Base-by-base conservation (phyloP, 208 protist species). In the Crithidia sp. region DNA sequence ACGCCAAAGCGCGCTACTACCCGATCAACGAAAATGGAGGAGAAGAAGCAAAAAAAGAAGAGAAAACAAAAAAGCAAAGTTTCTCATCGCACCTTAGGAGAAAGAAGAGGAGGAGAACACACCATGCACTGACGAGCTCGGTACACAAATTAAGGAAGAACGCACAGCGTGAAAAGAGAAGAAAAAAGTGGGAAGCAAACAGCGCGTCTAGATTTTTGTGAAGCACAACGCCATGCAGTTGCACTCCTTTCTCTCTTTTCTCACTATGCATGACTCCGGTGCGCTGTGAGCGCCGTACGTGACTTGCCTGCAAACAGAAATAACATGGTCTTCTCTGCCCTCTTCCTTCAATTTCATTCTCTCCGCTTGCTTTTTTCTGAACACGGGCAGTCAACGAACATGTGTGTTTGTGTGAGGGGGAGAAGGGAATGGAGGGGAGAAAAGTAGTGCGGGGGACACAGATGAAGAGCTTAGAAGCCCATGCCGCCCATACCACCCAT, bases 401-500 rank as follows among this genome's bases (percentile, higher is more conserved):
- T 28, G 28, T 28, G 28, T 28, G 28, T 28, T 0, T 28, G 28
- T 28, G 28, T 17, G n/a, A 56, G 7, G 54, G 19, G n/a, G 19
- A 68, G 7, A 19, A 39, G 8, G 37, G 28, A 65, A 2, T 12
- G 28, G 40, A 41, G 47, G 45, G 58, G 55, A 74, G 10, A 66
- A 57, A 79, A 59, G 4, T 10, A 74, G 58, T 39, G 12, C 8
- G 57, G 0, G 53, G 3, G 17, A 45, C 10, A 53, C 19, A 14
- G 3, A 19, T 5, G 36, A 19, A 10, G 39, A 8, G 59, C 67
- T 79, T 87, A 87, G 70, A 87, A 84, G 70, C 82, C 82, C 84
- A 89, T 89, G 58, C 79, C 79, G 45, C 77, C 82, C 82, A 86
- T 86, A 14, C 83, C 83, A 39, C 83, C 79, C 83, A 88, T 88